Conservation (phyloP, 306 rosid species). For the Urtica urens region DNA sequence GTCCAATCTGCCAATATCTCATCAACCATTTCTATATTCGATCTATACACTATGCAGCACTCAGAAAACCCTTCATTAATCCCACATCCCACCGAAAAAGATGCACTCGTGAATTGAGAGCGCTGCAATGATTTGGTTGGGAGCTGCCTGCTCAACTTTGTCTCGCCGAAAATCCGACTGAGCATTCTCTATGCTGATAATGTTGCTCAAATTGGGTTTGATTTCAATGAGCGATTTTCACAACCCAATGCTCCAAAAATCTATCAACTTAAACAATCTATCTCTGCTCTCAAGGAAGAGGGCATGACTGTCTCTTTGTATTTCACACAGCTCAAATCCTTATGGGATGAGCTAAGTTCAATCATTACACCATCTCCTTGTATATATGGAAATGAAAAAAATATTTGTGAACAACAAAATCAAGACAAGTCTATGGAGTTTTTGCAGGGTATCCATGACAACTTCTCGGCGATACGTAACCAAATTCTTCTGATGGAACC, state of each 20-base stretch:
- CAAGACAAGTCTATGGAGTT: not conserved
- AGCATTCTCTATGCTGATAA: not conserved
- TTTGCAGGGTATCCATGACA: not conserved
- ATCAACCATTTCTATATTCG: no score
- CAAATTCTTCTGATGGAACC: not conserved
- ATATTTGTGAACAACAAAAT: not conserved
- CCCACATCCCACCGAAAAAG: not conserved
- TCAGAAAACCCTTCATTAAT: no score
- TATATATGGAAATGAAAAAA: not conserved
- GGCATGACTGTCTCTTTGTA: not conserved
- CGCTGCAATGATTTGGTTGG: conserved; percentile 6
- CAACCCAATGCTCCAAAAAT: conserved; percentile 6
- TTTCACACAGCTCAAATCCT: not conserved
- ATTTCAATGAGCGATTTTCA: not conserved
- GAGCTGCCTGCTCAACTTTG: conserved; percentile 2
- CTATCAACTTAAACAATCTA: not conserved
- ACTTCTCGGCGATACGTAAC: not conserved
- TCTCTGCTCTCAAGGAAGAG: not conserved
- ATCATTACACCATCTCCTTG: not conserved
- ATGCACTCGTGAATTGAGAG: not conserved
- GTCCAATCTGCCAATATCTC: no score
- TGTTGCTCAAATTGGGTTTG: not conserved
- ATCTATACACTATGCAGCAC: no score
- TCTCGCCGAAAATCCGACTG: not conserved
- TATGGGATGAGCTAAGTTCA: not conserved